Conservation (phyloP, 2,329 filamentous ascomycete genomes). For the Ophiostoma populinum region DNA sequence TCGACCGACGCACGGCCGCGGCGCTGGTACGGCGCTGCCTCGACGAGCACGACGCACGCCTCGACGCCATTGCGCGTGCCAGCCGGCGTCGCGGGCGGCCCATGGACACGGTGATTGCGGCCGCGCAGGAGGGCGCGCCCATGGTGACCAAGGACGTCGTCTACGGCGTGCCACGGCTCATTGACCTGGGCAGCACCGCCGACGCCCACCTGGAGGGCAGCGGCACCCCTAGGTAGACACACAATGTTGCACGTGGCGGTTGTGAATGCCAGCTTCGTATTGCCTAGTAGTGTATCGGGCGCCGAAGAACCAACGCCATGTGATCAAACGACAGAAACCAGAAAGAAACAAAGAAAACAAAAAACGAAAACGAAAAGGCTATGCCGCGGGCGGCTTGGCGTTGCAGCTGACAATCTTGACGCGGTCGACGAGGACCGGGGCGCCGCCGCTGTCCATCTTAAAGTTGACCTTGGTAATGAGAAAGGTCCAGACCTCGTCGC, state of each 20-base stretch:
- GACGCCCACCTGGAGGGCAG: too few species aligned
- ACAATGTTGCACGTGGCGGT: not conserved
- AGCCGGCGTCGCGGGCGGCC: conserved; percentile 8
- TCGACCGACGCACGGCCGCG: conserved; percentile 17
- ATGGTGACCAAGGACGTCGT: not conserved
- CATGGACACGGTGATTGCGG: conserved; percentile 8
- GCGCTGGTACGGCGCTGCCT: conserved; percentile 20
- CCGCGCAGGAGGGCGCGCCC: not conserved
- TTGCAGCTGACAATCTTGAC: conserved; percentile 99
- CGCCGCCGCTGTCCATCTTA: conserved; percentile 72
- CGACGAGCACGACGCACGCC: conserved; percentile 17
- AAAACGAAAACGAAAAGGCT: not conserved
- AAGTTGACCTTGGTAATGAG: conserved; percentile 98
- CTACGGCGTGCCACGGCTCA: conserved; percentile 8
- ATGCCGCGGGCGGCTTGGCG: conserved; percentile 41
- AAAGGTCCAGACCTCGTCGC: conserved; percentile 99
- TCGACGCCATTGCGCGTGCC: conserved; percentile 16
- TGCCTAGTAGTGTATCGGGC: too few species aligned
- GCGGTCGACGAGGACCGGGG: conserved; percentile 59
- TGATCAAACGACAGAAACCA: not conserved
- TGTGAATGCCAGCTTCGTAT: not conserved
- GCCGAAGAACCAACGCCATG: not conserved
- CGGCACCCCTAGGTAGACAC: too few species aligned
- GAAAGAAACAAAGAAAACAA: not conserved
- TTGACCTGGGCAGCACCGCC: conserved; percentile 1